Base-by-base conservation (phyloP, 495 filamentous ascomycete species). In the Penicillium roqueforti region DNA sequence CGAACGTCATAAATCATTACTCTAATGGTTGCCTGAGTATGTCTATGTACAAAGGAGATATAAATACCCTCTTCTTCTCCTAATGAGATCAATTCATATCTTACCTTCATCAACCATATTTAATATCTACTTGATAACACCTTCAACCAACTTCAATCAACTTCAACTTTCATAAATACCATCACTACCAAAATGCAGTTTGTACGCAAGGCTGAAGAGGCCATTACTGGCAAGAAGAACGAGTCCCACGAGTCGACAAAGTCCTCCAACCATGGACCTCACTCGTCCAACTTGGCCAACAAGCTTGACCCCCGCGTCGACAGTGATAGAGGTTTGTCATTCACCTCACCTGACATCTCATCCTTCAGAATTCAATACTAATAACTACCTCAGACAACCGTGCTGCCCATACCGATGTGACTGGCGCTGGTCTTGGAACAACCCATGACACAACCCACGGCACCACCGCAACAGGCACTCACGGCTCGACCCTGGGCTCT, bases 281-380 rank as follows among this genome's bases (percentile, higher is more conserved):
- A 74, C 57, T 55, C 51, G 7, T 72, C 71, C 22, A 74, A 73
- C 49, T 6, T 67, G 23, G 60, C 59, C 32, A 80, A 78, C 54
- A 76, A 76, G 63, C 54, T 67, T 9, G 78, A 81, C 49, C 78
- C 78, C 20, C 70, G 73, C 37, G 73, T 80, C 3, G 76, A 80
- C 47, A 69, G 69, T n/a, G 71, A 77, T 51, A 49, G 23, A 4
- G 61, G 67, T 55, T 51, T 47, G 19, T 23, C 8, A 11, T 13
- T 46, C 25, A 16, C 20, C 6, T 32, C 32, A 26, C 32, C 13
- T 23, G 10, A 7, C 14, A 32, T 19, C 25, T 20, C 4, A 18
- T 50, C 28, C 6, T 13, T 43, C 38, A 10, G 1, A 10, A 9
- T 13, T 18, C n/a, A 37, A n/a, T 6, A 1, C 25, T 34, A 23